Evolutionary conservation across 192 early-diverging fungal genomes (phyloP).

Genomic region (Umbelopsis sp.): DNA sequence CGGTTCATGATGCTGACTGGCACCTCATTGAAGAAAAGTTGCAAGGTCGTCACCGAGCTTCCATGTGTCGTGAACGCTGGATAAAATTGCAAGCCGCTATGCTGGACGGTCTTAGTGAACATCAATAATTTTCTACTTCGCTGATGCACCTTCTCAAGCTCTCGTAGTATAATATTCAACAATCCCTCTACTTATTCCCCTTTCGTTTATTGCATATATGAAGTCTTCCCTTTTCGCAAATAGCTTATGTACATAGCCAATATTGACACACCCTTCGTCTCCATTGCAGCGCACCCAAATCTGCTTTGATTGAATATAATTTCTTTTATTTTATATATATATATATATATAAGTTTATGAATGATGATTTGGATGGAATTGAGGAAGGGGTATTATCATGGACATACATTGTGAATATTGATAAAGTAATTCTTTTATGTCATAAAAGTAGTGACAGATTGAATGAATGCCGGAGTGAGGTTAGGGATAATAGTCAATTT

Average conservation of each 20-base stretch:
- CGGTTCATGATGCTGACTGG: conserved; percentile 26
- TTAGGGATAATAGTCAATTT: conserved; percentile 26
- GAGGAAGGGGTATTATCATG: not conserved
- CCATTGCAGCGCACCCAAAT: too few species aligned
- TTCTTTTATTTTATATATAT: too few species aligned
- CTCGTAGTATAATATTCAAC: not conserved
- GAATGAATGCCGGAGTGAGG: conserved; percentile 25
- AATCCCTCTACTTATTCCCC: too few species aligned
- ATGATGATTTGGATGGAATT: too few species aligned
- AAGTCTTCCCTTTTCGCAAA: too few species aligned
- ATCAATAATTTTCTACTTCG: too few species aligned
- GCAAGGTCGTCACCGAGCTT: conserved; percentile 29
- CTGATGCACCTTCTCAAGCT: not conserved
- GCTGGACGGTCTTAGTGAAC: conserved; percentile 13
- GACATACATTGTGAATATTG: not conserved
- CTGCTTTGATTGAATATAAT: too few species aligned
- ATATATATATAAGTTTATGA: too few species aligned
- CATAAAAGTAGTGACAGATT: conserved; percentile 13
- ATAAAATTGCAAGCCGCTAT: conserved; percentile 18
- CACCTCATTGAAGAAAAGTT: conserved; percentile 25
- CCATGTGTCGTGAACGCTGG: conserved; percentile 32
- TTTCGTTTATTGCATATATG: too few species aligned
- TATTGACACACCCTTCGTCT: too few species aligned
- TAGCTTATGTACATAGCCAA: too few species aligned
- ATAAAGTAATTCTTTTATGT: not conserved